phyloP scores from a whole-genome alignment of 2,329 filamentous ascomycete species.

The Rhynchosporium agropyri region DNA sequence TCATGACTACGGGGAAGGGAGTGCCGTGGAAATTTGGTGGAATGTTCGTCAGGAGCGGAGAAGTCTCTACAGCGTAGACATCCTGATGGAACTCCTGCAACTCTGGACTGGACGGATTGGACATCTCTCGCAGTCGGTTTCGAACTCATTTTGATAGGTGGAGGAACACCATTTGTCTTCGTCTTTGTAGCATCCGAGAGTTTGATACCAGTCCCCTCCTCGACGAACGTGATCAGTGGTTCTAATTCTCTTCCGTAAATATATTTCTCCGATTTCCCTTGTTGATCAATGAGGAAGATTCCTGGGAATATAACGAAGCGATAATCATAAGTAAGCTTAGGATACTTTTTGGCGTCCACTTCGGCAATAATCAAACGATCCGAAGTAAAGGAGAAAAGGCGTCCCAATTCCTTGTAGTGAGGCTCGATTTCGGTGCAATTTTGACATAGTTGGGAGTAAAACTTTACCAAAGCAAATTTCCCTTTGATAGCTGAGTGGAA shows the following conservation, averaged over 20 bases:
- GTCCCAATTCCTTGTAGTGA: constrained; percentile 81
- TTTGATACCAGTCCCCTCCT: constrained; percentile 35
- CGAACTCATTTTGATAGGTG: constrained; percentile 39
- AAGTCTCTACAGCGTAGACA: constrained; percentile 90
- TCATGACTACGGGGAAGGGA: constrained; percentile 64
- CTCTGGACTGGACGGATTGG: constrained; percentile 44
- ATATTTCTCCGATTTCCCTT: constrained; percentile 33
- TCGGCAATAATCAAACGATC: constrained; percentile 83
- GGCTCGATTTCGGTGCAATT: constrained; percentile 96
- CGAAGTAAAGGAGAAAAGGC: constrained; percentile 72
- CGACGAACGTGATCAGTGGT: constrained; percentile 34
- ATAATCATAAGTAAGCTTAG: constrained; percentile 71
- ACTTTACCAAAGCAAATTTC: constrained; percentile 93
- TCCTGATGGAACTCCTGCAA: constrained; percentile 36
- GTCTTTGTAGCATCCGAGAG: constrained; percentile 25
- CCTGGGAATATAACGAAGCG: constrained; percentile 86
- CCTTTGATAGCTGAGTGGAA: constrained; percentile 87
- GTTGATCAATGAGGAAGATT: constrained; percentile 80
- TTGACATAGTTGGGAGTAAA: constrained; percentile 96
- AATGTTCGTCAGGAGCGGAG: constrained; percentile 76
- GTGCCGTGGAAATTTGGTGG: constrained; percentile 72
- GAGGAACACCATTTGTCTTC: constrained; percentile 33
- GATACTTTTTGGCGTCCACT: constrained; percentile 85
- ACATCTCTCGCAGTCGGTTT: constrained; percentile 50
- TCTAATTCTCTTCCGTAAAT: constrained; percentile 28